Percentiles rank a stretch among this genome's conserved stretches.
These are phyloP conservation scores for Sporisorium exsertum DNA, from an alignment of 1,284 basidiomycete species.

Conservation along the genomic window DNA sequence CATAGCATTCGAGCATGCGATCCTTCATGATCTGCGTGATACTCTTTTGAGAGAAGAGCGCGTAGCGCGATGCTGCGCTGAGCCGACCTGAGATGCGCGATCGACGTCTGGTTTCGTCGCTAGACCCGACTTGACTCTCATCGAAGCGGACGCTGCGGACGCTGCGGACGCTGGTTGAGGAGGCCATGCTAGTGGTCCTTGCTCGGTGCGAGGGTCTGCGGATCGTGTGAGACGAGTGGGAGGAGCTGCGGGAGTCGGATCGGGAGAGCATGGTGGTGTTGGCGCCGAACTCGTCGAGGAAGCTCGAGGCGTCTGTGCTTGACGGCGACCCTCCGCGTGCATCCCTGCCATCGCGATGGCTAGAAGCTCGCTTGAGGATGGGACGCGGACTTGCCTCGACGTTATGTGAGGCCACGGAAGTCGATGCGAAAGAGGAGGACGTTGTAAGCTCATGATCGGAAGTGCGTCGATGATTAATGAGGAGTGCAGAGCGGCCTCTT, in stretches of 20 bases:
- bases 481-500: constrained; percentile 22
- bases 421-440: constrained; percentile 3
- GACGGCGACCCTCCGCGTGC: constrained; percentile 19
- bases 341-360: constrained; percentile 31
- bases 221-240: constrained; percentile 39
- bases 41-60: constrained; percentile 36
- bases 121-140: constrained; percentile 21
- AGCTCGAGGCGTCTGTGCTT: constrained; percentile 8
- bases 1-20: constrained; percentile 46
- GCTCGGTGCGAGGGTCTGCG: constrained; percentile 35
- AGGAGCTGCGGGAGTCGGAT: constrained; percentile 49
- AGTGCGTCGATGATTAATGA: constrained; percentile 20
- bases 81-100: constrained; percentile 18
- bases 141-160: constrained; percentile 49
- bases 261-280: constrained; percentile 37
- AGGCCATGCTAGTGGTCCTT: constrained; percentile 44
- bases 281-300: constrained; percentile 31
- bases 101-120: constrained; percentile 15
- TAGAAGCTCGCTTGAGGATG: constrained; percentile 40
- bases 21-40: constrained; percentile 45
- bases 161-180: constrained; percentile 31
- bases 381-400: constrained; percentile 35
- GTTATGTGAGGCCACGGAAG: constrained; percentile 10
- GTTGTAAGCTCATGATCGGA: constrained; percentile 30
- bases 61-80: constrained; percentile 30